Evolutionary conservation across 768 basidiomycete species (phyloP), one percentile per base, ranked within the genome.

Genomic region (Russula brevipes): DNA sequence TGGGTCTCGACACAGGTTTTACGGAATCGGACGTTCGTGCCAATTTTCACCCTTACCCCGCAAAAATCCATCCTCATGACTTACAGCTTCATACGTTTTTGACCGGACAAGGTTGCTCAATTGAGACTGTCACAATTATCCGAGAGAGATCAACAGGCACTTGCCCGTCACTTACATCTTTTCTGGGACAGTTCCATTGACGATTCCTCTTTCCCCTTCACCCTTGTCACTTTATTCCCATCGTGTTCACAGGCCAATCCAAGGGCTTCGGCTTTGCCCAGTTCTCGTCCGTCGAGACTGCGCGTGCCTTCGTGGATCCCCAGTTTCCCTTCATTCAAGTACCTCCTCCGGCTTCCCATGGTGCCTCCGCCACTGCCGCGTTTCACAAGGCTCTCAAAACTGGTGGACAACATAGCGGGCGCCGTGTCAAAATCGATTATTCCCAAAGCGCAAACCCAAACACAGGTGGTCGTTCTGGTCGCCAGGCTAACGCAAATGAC

Each of bases 181-280:
- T 76, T 77, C 64, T 77, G 80, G 78, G 83, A 79, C 65, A 69
- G 69, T 64, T 80, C 78, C 85, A 87, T 90, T 92, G 78, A 90
- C 87, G 75, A 86, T 78, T 71, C 75, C 72, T 71, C 50, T 61
- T 55, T 71, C 76, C 72, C 70, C 50, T 61, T 55, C n/a, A 56
- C 24, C 46, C 39, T 38, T 64, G 46, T 55, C 47, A 44, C 54
- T 55, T 65, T 45, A 19, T 58, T 42, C 49, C 38, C n/a, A 45
- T 49, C 51, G 58, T 61, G 58, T 33, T 64, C 54, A 64, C 59
- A 94, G 92, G 92, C 86, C 77, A 82, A 66, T 95, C 95, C 59
- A 96, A 96, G 77, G 90, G 92, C 72, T 98, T 98, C 73, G 97
- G 94, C 62, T 99, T 99, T 75, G 95, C 93, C 70, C 91, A 94